Percentiles rank a stretch among this genome's conserved stretches.
phyloP scores from a whole-genome alignment of 2,329 filamentous ascomycete species.

The Helotiales sp. region DNA sequence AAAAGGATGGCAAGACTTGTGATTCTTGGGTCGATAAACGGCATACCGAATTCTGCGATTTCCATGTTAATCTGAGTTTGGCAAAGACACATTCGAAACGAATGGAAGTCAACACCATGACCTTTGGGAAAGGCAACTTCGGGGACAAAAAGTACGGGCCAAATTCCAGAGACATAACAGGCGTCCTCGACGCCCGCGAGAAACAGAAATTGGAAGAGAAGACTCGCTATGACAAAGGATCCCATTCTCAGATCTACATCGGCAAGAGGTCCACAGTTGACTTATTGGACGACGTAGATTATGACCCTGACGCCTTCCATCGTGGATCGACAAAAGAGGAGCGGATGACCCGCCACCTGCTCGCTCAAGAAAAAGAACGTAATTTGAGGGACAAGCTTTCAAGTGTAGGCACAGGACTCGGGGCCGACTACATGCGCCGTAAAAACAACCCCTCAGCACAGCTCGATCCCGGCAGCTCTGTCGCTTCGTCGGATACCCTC shows the following conservation, averaged over 20 bases:
- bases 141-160: constrained; percentile 31
- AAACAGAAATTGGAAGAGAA: constrained; percentile 35
- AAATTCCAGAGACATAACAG: constrained; percentile 26
- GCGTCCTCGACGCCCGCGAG: constrained; percentile 27
- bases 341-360: constrained; percentile 62
- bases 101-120: constrained; percentile 77
- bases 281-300: constrained; percentile 66
- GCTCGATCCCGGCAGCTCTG: constrained; percentile 5
- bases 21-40: constrained; percentile 83
- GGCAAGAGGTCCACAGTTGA: constrained; percentile 54
- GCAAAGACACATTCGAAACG: constrained; percentile 66
- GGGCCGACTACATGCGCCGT: constrained; percentile 67
- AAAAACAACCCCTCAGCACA: constrained; percentile 18
- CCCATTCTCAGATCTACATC: constrained; percentile 58
- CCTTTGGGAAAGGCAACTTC: constrained; percentile 40
- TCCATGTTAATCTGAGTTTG: constrained; percentile 81
- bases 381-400: constrained; percentile 70
- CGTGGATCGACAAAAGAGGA: constrained; percentile 62
- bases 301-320: constrained; percentile 51
- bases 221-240: constrained; percentile 54
- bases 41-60: constrained; percentile 90
- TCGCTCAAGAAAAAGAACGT: constrained; percentile 69
- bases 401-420: constrained; percentile 62
- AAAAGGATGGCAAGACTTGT: constrained; percentile 81
- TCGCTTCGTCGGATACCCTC: constrained; percentile 20